A percentile compares a stretch with the other conserved stretches of the same genome.
Conservation (phyloP, 176 grass and related monocot species). For the Ensete ventricosum region DNA sequence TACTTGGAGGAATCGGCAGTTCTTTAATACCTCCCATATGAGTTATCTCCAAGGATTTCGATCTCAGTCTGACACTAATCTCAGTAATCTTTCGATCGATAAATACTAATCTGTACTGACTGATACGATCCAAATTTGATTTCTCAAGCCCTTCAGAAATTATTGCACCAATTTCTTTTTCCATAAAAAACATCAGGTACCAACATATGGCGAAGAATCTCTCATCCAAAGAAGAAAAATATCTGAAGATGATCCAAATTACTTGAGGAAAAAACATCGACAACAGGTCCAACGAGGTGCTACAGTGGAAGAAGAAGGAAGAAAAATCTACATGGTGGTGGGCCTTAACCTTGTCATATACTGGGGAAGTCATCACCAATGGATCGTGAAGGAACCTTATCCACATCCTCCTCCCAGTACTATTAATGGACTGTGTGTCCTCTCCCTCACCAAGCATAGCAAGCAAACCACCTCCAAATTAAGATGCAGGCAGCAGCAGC, state of each 20-base stretch:
- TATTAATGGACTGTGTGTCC: too few relatives aligned
- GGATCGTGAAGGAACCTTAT: not conserved
- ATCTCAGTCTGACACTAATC: too few relatives aligned
- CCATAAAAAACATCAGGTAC: not conserved
- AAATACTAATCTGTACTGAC: too few relatives aligned
- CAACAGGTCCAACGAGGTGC: not conserved
- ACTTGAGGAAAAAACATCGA: not conserved
- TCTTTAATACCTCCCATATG: too few relatives aligned
- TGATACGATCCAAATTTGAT: too few relatives aligned
- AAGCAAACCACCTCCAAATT: not conserved
- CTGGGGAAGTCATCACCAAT: not conserved
- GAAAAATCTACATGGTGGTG: not conserved
- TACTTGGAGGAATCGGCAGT: too few relatives aligned
- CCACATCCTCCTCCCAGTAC: not conserved
- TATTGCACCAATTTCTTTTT: too few relatives aligned
- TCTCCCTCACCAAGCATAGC: not conserved
- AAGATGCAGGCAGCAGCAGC: slow-evolving; percentile 34
- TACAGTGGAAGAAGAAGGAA: not conserved
- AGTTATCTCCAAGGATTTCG: too few relatives aligned
- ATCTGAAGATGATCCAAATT: not conserved
- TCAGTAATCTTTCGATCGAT: too few relatives aligned
- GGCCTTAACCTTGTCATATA: not conserved
- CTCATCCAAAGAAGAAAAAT: not conserved
- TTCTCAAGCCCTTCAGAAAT: too few relatives aligned
- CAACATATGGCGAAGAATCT: not conserved